Evolutionary conservation across 2,329 filamentous ascomycete species (phyloP).

Genomic region (Fusarium guadeloupense): DNA sequence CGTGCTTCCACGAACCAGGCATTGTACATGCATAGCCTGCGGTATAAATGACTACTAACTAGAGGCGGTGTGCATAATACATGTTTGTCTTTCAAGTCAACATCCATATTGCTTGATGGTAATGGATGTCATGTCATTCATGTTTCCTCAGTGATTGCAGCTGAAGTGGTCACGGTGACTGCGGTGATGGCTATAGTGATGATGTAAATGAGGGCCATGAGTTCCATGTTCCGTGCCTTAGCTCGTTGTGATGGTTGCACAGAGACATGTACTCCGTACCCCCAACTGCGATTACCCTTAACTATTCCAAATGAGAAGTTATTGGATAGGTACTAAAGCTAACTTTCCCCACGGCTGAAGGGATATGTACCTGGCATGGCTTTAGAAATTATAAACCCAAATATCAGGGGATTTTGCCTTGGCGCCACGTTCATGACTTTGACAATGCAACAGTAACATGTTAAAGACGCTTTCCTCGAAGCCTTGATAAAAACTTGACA

Average conservation of each 20-base stretch:
- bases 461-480: neutral
- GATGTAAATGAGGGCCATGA: constrained; percentile 36
- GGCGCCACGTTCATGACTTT: constrained; percentile 1
- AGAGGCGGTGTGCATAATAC: constrained; percentile 11
- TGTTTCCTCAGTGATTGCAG: constrained; percentile 7
- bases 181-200: constrained; percentile 26
- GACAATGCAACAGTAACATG: constrained; percentile 2
- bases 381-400: neutral
- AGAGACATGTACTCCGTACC: constrained; percentile 21
- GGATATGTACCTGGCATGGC: constrained; percentile 10
- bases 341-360: neutral
- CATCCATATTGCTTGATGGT: neutral
- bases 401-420: constrained; percentile 3
- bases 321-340: too few relatives aligned
- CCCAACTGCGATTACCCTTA: constrained; percentile 3
- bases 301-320: constrained; percentile 8
- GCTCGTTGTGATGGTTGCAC: constrained; percentile 34
- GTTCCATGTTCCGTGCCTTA: constrained; percentile 33
- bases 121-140: constrained; percentile 11
- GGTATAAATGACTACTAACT: neutral
- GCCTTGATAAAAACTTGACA: neutral
- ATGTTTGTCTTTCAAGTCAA: neutral
- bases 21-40: neutral
- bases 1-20: constrained; percentile 7
- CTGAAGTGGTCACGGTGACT: constrained; percentile 27